Conservation (phyloP, 2,329 filamentous ascomycete genomes). For the Penicillium sp. region DNA sequence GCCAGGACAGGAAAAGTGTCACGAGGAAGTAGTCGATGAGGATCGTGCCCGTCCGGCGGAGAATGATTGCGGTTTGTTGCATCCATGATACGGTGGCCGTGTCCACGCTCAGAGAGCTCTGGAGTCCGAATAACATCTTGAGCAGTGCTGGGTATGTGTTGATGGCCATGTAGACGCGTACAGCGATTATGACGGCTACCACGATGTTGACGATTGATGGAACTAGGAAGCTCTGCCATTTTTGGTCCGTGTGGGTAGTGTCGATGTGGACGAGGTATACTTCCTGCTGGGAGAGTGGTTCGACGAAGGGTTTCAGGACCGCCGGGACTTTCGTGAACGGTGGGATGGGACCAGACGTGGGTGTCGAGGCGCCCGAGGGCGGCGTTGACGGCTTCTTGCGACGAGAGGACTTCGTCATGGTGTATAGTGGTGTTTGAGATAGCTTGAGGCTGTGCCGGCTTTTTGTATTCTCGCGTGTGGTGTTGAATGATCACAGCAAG, state of each 20-base stretch:
- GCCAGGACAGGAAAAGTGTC: slow-evolving; percentile 70
- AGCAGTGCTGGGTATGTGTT: slow-evolving; percentile 72
- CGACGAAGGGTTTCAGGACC: slow-evolving; percentile 64
- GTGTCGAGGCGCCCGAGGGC: slow-evolving; percentile 31
- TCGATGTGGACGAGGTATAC: slow-evolving; percentile 88
- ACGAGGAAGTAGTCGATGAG: slow-evolving; percentile 70
- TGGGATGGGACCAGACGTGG: slow-evolving; percentile 46
- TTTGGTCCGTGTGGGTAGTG: slow-evolving; percentile 65
- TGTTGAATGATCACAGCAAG: slow-evolving; percentile 9
- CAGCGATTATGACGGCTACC: slow-evolving; percentile 63
- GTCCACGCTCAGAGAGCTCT: slow-evolving; percentile 66
- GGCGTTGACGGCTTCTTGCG: slow-evolving; percentile 26
- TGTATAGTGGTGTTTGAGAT: neutral
- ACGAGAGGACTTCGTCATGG: slow-evolving; percentile 39
- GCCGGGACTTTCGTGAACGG: slow-evolving; percentile 69
- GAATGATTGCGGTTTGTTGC: slow-evolving; percentile 57
- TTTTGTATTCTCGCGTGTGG: slow-evolving; percentile 7
- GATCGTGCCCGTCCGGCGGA: slow-evolving; percentile 63
- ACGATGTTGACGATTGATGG: slow-evolving; percentile 72
- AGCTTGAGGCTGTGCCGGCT: neutral
- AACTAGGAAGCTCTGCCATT: slow-evolving; percentile 78
- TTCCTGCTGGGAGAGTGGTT: slow-evolving; percentile 63
- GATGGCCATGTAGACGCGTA: slow-evolving; percentile 66
- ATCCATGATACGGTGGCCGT: slow-evolving; percentile 56
- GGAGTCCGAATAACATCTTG: slow-evolving; percentile 62